Evolutionary conservation across 2,329 filamentous ascomycete species (phyloP).

Genomic region (Colletotrichum cordylinicola): DNA sequence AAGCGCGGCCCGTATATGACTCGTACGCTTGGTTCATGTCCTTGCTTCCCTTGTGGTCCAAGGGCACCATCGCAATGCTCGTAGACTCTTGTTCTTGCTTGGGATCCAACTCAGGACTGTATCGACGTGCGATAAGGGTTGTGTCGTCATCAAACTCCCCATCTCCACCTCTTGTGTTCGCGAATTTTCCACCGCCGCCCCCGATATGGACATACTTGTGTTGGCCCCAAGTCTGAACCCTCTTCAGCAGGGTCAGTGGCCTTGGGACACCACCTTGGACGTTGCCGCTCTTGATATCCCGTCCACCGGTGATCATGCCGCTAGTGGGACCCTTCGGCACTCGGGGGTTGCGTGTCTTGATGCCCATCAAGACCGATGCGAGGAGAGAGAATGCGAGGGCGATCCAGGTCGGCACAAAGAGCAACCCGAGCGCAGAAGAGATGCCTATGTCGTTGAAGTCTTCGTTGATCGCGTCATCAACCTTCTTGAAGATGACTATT

Average conservation of each 20-base stretch:
- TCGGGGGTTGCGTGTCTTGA: neutral
- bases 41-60: constrained; percentile 24
- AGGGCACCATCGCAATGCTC: constrained; percentile 23
- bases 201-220: constrained; percentile 38
- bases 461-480: constrained; percentile 31
- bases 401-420: constrained; percentile 31
- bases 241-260: constrained; percentile 21
- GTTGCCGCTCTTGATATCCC: neutral
- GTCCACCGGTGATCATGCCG: neutral
- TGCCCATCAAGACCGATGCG: constrained; percentile 20
- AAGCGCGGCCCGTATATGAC: constrained; percentile 20
- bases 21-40: constrained; percentile 30
- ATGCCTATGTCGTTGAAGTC: constrained; percentile 30
- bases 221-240: constrained; percentile 24
- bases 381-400: constrained; percentile 28
- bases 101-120: neutral
- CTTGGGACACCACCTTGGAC: neutral
- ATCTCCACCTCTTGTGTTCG: neutral
- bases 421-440: constrained; percentile 23
- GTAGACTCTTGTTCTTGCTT: neutral
- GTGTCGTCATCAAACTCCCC: neutral
- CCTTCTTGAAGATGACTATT: constrained; percentile 27
- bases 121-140: neutral
- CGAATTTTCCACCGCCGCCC: neutral
- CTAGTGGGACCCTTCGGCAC: constrained; percentile 3